Percentiles rank a stretch among this genome's conserved stretches.
Evolutionary conservation across 2,329 filamentous ascomycete species (phyloP).

Genomic region (Penicillium sp.): DNA sequence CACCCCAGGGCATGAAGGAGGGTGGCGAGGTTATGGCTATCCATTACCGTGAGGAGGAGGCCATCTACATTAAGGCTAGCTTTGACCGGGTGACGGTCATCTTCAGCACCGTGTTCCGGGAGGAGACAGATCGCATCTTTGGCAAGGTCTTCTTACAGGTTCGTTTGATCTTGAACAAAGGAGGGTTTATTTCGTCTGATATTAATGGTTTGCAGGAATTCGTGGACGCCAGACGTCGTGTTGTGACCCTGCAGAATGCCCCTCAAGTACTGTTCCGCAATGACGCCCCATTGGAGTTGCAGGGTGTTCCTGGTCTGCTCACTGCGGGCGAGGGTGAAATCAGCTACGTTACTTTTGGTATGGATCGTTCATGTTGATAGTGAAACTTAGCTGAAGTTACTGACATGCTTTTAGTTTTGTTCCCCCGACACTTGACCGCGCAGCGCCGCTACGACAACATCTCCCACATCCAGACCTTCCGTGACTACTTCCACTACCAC

Average conservation of each 20-base stretch:
- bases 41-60: constrained; percentile 97
- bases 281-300: constrained; percentile 88
- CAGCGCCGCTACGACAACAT: constrained; percentile 94
- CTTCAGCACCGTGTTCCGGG: constrained; percentile 96
- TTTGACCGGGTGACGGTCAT: constrained; percentile 98
- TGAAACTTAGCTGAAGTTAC: neutral
- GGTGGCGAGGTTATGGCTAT: constrained; percentile 93
- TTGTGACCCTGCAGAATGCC: constrained; percentile 85
- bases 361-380: constrained; percentile 22
- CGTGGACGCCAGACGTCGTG: constrained; percentile 86
- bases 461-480: constrained; percentile 99
- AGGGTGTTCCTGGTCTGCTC: constrained; percentile 80
- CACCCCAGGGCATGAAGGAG: constrained; percentile 85
- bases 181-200: neutral
- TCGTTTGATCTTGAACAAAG: constrained; percentile 8
- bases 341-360: constrained; percentile 98
- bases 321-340: constrained; percentile 78
- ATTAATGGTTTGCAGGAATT: constrained; percentile 66
- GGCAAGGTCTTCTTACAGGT: constrained; percentile 94
- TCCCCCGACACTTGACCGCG: constrained; percentile 88
- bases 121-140: constrained; percentile 96
- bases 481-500: constrained; percentile 99
- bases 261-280: constrained; percentile 96
- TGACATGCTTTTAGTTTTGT: constrained; percentile 66
- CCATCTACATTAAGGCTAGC: constrained; percentile 97